phyloP scores from a whole-genome alignment of 208 protist genomes.

The Trypanosoma boissoni region DNA sequence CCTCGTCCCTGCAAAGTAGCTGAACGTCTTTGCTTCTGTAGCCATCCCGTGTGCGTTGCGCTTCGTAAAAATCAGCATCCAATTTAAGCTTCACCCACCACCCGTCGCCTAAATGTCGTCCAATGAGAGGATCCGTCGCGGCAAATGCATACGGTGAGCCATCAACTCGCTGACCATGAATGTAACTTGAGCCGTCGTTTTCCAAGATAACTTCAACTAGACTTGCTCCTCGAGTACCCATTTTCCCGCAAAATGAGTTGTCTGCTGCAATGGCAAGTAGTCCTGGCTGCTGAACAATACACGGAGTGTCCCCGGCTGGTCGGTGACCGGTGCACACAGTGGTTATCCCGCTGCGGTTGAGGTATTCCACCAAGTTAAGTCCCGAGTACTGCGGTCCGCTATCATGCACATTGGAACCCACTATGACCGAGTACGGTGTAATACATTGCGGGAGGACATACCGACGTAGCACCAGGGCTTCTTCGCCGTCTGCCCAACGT shows the following conservation, averaged over 20 bases:
- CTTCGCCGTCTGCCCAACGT: conserved; percentile 34
- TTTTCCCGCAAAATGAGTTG: conserved; percentile 78
- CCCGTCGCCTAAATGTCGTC: conserved; percentile 46
- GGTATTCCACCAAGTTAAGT: conserved; percentile 53
- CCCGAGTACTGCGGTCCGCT: conserved; percentile 51
- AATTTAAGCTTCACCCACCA: conserved; percentile 71
- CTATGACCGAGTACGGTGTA: conserved; percentile 60
- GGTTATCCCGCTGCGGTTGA: conserved; percentile 64
- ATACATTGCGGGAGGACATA: conserved; percentile 57
- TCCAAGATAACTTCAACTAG: conserved; percentile 66
- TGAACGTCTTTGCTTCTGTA: conserved; percentile 45
- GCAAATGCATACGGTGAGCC: conserved; percentile 45
- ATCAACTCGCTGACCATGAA: conserved; percentile 49
- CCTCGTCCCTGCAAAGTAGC: conserved; percentile 22
- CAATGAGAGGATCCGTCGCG: conserved; percentile 29
- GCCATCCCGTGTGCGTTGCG: conserved; percentile 51
- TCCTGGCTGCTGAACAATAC: conserved; percentile 65
- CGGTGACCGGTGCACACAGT: conserved; percentile 80
- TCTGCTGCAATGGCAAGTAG: conserved; percentile 68
- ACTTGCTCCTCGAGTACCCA: conserved; percentile 42
- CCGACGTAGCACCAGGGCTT: conserved; percentile 46
- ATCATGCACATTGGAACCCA: conserved; percentile 40
- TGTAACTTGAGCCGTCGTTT: conserved; percentile 24
- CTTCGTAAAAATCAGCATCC: conserved; percentile 36
- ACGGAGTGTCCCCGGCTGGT: conserved; percentile 73